Conservation (phyloP, 192 early-diverging fungal species). For the Entomortierella chlamydospora region DNA sequence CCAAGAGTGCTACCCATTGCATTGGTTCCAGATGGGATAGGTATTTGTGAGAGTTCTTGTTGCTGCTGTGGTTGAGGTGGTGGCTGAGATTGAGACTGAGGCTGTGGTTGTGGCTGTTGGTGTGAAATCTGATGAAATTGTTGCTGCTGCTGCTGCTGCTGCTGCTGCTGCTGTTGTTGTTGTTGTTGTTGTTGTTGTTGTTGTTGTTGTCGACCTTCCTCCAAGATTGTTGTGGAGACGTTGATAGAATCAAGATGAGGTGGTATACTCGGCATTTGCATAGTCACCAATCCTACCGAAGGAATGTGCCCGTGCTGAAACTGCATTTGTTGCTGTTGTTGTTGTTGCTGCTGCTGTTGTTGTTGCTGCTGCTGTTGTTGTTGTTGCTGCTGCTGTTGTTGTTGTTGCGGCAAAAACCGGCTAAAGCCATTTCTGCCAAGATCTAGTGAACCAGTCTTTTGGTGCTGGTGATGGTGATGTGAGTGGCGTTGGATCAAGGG, state of each 20-base stretch:
- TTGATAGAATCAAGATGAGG: background rate
- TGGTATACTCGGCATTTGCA: constrained; percentile 10
- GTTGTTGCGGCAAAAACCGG: constrained; percentile 25
- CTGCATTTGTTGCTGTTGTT: constrained; percentile 4
- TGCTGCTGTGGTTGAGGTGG: constrained; percentile 8
- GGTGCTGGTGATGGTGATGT: constrained; percentile 20
- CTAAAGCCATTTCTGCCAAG: constrained; percentile 2
- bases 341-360: too few species aligned
- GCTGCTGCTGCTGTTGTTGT: constrained; percentile 14
- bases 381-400: constrained; percentile 3
- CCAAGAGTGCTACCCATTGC: constrained; percentile 4
- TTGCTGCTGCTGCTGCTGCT: constrained; percentile 5
- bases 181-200: constrained; percentile 17
- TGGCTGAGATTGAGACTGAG: background rate
- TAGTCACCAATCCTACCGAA: constrained; percentile 20
- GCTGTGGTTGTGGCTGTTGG: background rate
- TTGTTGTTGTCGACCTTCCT: constrained; percentile 6
- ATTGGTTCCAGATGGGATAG: background rate
- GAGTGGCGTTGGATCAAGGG: constrained; percentile 26
- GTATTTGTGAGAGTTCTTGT: background rate
- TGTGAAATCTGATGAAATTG: background rate
- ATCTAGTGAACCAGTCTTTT: constrained; percentile 37
- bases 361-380: too few species aligned
- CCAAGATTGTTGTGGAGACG: background rate
- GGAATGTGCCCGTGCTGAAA: constrained; percentile 28